Conservation (phyloP, 306 rosid species). For the Carpinus viminea region DNA sequence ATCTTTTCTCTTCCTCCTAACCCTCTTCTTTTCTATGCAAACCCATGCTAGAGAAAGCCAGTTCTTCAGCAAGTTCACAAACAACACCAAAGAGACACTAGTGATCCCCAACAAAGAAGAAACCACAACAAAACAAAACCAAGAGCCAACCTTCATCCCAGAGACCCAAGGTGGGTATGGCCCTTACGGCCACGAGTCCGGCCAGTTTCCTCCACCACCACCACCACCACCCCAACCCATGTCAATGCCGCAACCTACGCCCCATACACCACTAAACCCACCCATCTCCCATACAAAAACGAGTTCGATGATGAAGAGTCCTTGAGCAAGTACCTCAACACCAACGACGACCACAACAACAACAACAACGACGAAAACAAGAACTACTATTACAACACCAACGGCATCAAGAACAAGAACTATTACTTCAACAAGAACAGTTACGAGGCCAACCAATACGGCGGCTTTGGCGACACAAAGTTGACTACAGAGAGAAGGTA, state of each 20-base stretch:
- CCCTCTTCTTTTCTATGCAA: conserved; percentile 51
- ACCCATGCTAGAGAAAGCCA: conserved; percentile 68
- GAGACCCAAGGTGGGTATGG: conserved; percentile 72
- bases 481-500: conserved; percentile 30
- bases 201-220: conserved; percentile 48
- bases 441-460: conserved; percentile 26
- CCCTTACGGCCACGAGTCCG: conserved; percentile 77
- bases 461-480: conserved; percentile 30
- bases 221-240: conserved; percentile 29
- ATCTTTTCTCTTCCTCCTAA: conserved; percentile 41
- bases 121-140: conserved; percentile 38
- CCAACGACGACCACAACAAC: conserved; percentile 31
- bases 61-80: conserved; percentile 83
- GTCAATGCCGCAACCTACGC: conserved; percentile 21
- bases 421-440: conserved; percentile 34
- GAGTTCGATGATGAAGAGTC: conserved; percentile 34
- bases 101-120: conserved; percentile 36
- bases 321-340: conserved; percentile 27
- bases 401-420: conserved; percentile 18
- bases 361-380: conserved; percentile 30
- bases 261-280: conserved; percentile 24
- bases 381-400: conserved; percentile 30
- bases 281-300: conserved; percentile 38
- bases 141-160: conserved; percentile 62
- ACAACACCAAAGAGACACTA: conserved; percentile 40